Percentiles rank a stretch among this genome's conserved stretches.
Conservation (phyloP, 2,329 filamentous ascomycete species). For the Diaporthe citrichinensis region DNA sequence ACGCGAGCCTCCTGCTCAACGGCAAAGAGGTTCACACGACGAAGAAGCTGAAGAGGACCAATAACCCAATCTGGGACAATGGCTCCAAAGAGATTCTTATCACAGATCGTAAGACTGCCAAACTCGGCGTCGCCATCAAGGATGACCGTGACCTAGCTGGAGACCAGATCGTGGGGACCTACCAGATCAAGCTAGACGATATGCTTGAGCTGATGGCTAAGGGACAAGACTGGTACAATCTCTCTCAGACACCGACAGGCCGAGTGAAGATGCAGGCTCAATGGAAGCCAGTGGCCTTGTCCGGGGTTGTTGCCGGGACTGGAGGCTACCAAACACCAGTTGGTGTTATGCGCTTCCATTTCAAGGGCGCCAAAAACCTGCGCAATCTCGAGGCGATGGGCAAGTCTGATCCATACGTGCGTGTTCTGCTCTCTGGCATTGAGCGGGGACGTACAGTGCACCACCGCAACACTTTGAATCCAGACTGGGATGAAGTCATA, state of each 20-base stretch:
- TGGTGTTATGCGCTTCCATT: constrained; percentile 94
- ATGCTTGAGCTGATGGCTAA: constrained; percentile 92
- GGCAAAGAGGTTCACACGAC: constrained; percentile 91
- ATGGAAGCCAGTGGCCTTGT: constrained; percentile 94
- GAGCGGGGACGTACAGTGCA: constrained; percentile 94
- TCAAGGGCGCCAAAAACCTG: constrained; percentile 84
- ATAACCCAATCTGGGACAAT: constrained; percentile 96
- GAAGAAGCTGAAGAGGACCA: constrained; percentile 95
- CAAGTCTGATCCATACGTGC: constrained; percentile 95
- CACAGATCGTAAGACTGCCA: constrained; percentile 91
- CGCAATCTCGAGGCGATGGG: constrained; percentile 95
- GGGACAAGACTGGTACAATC: constrained; percentile 96
- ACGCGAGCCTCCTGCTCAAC: constrained; percentile 89
- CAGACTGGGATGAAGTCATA: constrained; percentile 94
- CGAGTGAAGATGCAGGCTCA: constrained; percentile 91
- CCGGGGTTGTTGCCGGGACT: constrained; percentile 81
- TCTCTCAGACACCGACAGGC: constrained; percentile 84
- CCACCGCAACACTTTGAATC: constrained; percentile 95
- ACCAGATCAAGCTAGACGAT: constrained; percentile 95
- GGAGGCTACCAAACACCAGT: constrained; percentile 94
- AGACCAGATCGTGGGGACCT: constrained; percentile 89
- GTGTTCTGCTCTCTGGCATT: constrained; percentile 89
- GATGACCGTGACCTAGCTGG: constrained; percentile 89
- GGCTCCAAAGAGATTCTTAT: constrained; percentile 95
- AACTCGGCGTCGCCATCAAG: constrained; percentile 92